Evolutionary conservation across 2,329 filamentous ascomycete genomes (phyloP).

Genomic region (Ophiobolus disseminans): DNA sequence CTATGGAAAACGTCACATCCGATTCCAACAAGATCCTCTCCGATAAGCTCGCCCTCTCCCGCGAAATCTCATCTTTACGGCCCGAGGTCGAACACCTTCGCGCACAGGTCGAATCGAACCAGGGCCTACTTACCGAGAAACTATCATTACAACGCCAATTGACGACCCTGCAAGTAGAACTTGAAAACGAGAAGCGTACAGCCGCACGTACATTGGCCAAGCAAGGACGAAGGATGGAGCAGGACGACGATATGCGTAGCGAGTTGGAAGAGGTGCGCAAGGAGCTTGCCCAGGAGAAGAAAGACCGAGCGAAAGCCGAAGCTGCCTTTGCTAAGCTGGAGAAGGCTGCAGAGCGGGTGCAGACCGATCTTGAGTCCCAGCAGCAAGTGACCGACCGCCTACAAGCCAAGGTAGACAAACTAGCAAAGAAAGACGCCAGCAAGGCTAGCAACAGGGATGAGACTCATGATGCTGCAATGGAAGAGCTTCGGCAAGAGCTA

Average conservation of each 20-base stretch:
- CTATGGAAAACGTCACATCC: slow-evolving; percentile 70
- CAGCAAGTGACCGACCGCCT: slow-evolving; percentile 38
- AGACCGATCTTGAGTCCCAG: slow-evolving; percentile 41
- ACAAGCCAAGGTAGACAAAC: slow-evolving; percentile 44
- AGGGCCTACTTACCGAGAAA: slow-evolving; percentile 78
- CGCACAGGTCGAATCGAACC: slow-evolving; percentile 66
- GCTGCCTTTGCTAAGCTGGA: slow-evolving; percentile 48
- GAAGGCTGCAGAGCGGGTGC: slow-evolving; percentile 39
- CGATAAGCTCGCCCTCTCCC: slow-evolving; percentile 68
- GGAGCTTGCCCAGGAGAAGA: slow-evolving; percentile 55
- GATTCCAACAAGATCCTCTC: slow-evolving; percentile 74
- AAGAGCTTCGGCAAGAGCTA: slow-evolving; percentile 47
- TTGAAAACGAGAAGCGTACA: slow-evolving; percentile 81
- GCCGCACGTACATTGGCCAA: slow-evolving; percentile 64
- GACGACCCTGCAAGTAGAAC: slow-evolving; percentile 76
- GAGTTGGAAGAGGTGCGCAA: slow-evolving; percentile 55
- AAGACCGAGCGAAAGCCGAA: slow-evolving; percentile 52
- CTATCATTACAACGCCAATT: slow-evolving; percentile 79
- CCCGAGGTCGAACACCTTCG: slow-evolving; percentile 69
- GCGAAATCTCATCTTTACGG: slow-evolving; percentile 65
- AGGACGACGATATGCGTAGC: slow-evolving; percentile 56
- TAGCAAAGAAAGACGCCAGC: slow-evolving; percentile 37
- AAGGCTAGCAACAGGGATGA: slow-evolving; percentile 48
- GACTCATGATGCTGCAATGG: slow-evolving; percentile 37
- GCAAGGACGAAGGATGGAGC: slow-evolving; percentile 57